These are phyloP conservation scores for Uronychia setigera DNA, from an alignment of 73 alveolate species.

Conservation along the genomic window DNA sequence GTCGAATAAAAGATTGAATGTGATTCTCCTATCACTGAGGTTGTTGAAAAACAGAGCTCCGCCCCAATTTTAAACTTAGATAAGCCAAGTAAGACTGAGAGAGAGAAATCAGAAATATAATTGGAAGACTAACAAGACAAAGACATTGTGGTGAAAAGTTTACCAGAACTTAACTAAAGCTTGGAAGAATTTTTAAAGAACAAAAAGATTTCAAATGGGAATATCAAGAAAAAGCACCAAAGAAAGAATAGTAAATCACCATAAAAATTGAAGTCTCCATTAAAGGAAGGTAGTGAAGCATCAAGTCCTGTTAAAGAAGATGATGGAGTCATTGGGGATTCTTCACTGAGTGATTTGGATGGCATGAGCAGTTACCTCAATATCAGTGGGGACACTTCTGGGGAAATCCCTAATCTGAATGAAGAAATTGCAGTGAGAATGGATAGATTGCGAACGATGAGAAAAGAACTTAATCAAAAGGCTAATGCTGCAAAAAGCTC, in stretches of 20 bases:
- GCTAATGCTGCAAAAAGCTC: neutral
- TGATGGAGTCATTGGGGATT: neutral
- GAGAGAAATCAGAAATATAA: too few species aligned
- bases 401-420: neutral
- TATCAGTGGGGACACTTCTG: neutral
- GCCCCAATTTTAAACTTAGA: too few species aligned
- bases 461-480: neutral
- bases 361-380: neutral
- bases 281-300: too few species aligned
- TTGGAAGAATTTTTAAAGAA: neutral
- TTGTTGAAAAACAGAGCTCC: too few species aligned
- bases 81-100: too few species aligned
- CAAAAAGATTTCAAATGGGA: neutral
- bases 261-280: too few species aligned
- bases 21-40: neutral
- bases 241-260: neutral
- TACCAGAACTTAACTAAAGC: neutral
- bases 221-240: neutral
- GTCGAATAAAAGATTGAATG: too few species aligned
- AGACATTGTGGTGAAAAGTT: neutral
- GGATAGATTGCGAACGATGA: neutral
- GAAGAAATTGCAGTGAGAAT: neutral
- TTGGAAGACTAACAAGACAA: too few species aligned
- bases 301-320: neutral
- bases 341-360: neutral